phyloP scores from a whole-genome alignment of 164 flowering plant genomes.

The Dillenia suffruticosa region DNA sequence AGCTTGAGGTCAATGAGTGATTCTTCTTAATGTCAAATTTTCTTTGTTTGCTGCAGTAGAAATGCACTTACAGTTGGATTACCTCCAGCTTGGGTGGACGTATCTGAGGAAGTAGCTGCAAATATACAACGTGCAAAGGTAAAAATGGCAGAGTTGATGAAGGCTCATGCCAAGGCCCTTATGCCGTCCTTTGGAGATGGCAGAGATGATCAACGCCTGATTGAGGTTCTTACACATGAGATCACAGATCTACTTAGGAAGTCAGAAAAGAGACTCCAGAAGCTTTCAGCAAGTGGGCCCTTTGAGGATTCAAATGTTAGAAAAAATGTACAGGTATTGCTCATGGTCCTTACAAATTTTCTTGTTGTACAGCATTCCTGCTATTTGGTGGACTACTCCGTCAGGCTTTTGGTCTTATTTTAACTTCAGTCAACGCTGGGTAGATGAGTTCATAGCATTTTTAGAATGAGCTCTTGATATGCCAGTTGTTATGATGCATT shows the following conservation, averaged over 20 bases:
- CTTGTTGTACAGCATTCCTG: no score
- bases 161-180: conserved; percentile 89
- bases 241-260: conserved; percentile 68
- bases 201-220: conserved; percentile 71
- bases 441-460: no score
- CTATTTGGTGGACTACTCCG: no score
- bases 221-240: conserved; percentile 84
- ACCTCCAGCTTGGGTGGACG: conserved; percentile 99
- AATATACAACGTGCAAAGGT: conserved; percentile 66
- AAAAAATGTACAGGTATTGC: conserved; percentile 86
- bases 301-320: conserved; percentile 89
- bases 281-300: conserved; percentile 66
- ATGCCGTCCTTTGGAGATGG: conserved; percentile 97
- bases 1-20: no score
- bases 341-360: not conserved
- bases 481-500: no score
- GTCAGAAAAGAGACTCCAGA: conserved; percentile 76
- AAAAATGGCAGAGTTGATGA: conserved; percentile 79
- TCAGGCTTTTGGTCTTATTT: no score
- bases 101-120: conserved; percentile 79
- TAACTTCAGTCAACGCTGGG: no score
- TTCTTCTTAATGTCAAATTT: not conserved
- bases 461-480: no score
- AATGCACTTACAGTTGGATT: conserved; percentile 76
- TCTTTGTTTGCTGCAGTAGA: conserved; percentile 40